These are phyloP conservation scores for Rubia balearica DNA, from an alignment of 305 asterid genomes.

Conservation along the genomic window DNA sequence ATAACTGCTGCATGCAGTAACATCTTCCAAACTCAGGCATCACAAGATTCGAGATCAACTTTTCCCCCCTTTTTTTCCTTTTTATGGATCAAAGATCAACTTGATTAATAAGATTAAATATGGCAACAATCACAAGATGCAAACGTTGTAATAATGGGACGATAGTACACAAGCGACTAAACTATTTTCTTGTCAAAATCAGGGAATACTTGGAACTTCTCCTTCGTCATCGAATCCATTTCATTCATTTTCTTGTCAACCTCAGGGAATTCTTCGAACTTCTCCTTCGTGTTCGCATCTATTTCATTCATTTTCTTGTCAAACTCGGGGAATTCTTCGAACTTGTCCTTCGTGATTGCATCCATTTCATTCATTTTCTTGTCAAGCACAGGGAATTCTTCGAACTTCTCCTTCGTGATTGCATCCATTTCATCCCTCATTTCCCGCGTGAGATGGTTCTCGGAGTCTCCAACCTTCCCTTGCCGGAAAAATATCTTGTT, in stretches of 20 bases:
- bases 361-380: neutral
- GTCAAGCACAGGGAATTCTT: neutral
- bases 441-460: neutral
- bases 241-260: neutral
- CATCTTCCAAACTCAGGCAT: too few species aligned
- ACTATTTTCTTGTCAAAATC: too few species aligned
- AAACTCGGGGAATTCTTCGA: neutral
- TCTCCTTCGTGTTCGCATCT: neutral
- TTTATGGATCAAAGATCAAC: too few species aligned
- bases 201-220: too few species aligned
- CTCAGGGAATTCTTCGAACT: neutral
- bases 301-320: neutral
- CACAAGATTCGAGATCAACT: too few species aligned
- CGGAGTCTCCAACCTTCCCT: neutral
- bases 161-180: neutral
- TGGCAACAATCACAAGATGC: neutral
- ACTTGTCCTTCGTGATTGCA: neutral
- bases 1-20: too few species aligned
- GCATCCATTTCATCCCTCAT: constrained; percentile 1
- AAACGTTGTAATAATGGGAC: neutral
- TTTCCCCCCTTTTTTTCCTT: too few species aligned
- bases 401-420: neutral
- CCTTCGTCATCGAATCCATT: too few species aligned
- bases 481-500: neutral
- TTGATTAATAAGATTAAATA: too few species aligned